Evolutionary conservation across 352 stramenopile genomes (phyloP).

Genomic region (Phytophthora pseudosyringae): DNA sequence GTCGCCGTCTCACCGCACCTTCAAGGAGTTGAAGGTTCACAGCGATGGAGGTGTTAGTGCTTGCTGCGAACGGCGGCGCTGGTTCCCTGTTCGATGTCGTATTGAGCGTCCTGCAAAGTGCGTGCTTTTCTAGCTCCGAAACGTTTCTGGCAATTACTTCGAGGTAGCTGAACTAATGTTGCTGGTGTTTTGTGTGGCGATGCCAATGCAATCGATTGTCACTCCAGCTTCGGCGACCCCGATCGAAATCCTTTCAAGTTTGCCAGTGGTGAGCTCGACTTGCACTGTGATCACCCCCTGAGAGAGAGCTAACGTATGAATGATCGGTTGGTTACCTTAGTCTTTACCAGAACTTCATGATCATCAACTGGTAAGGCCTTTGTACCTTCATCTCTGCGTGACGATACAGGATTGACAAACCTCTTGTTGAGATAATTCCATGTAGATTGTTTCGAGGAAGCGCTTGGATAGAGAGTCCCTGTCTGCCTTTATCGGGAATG

Average conservation of each 20-base stretch:
- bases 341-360: slow-evolving; percentile 23
- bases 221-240: slow-evolving; percentile 25
- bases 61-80: slow-evolving; percentile 31
- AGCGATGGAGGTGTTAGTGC: slow-evolving; percentile 46
- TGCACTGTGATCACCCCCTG: not conserved
- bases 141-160: too few relatives aligned
- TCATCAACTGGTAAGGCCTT: slow-evolving; percentile 32
- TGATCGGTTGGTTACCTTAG: slow-evolving; percentile 8
- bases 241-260: slow-evolving; percentile 36
- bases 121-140: not conserved
- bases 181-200: slow-evolving; percentile 6
- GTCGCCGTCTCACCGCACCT: not conserved
- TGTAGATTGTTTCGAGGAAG: slow-evolving; percentile 29
- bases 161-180: slow-evolving; percentile 3
- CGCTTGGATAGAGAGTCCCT: slow-evolving; percentile 18
- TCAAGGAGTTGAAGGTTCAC: not conserved
- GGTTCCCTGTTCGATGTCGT: slow-evolving; percentile 33
- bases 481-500: slow-evolving; percentile 6
- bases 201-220: slow-evolving; percentile 1
- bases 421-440: not conserved
- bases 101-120: slow-evolving; percentile 38
- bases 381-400: too few relatives aligned
- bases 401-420: not conserved
- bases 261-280: slow-evolving; percentile 32
- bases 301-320: not conserved